Evolutionary conservation across 2,329 filamentous ascomycete species (phyloP).

Genomic region (Diaporthe amygdali): DNA sequence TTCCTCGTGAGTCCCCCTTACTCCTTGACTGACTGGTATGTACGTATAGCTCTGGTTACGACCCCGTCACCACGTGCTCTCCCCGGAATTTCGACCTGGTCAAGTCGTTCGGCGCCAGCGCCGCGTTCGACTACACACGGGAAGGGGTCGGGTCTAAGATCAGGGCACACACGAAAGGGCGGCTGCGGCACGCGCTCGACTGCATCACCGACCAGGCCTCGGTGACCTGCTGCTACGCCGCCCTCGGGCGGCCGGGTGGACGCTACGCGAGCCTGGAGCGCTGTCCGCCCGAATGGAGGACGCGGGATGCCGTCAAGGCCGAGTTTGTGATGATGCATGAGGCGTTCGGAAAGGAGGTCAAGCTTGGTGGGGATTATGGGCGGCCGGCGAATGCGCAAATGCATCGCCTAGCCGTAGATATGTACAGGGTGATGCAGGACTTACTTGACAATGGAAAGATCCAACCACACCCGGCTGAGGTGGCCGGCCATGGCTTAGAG

Average conservation of each 20-base stretch:
- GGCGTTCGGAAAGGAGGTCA: neutral
- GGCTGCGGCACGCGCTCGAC: conserved; percentile 51
- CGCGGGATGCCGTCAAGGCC: neutral
- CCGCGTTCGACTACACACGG: conserved; percentile 56
- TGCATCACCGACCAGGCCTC: conserved; percentile 48
- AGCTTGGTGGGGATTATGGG: neutral
- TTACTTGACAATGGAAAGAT: neutral
- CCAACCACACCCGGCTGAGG: neutral
- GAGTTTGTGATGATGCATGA: neutral
- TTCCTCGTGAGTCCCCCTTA: no score
- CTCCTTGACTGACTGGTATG: no score
- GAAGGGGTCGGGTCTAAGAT: conserved; percentile 50
- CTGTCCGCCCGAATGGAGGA: neutral
- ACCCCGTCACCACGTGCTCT: conserved; percentile 33
- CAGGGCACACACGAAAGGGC: conserved; percentile 47
- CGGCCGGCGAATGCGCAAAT: neutral
- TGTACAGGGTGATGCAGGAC: neutral
- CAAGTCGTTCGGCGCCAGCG: conserved; percentile 50
- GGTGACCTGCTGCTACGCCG: conserved; percentile 43
- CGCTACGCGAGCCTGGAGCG: conserved; percentile 28
- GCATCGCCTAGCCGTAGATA: neutral
- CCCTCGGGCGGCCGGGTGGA: conserved; percentile 36
- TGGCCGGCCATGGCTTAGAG: neutral
- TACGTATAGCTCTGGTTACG: conserved; percentile 6
- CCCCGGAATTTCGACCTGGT: conserved; percentile 53